Percentiles rank a stretch among this genome's conserved stretches.
Conservation (phyloP, 2,329 filamentous ascomycete genomes). For the Tolypocladium pustulatum region DNA sequence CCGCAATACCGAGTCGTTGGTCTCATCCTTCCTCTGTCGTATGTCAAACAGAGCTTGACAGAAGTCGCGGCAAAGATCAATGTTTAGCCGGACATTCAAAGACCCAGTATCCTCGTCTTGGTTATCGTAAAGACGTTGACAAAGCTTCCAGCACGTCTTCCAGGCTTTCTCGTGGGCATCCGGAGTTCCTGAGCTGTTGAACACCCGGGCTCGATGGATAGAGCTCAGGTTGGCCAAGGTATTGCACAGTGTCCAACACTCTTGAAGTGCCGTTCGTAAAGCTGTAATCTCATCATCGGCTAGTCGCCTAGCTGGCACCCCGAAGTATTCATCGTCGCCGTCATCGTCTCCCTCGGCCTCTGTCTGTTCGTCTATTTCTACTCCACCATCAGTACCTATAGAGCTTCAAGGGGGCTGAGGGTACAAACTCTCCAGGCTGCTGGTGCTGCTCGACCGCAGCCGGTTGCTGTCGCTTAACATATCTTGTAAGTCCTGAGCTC, state of each 20-base stretch:
- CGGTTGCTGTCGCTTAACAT: slow-evolving; percentile 46
- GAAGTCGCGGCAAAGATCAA: slow-evolving; percentile 85
- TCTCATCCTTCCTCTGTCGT: slow-evolving; percentile 64
- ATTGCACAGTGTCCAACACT: slow-evolving; percentile 93
- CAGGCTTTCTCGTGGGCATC: slow-evolving; percentile 80
- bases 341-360: slow-evolving; percentile 44
- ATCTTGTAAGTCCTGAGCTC: slow-evolving; percentile 73
- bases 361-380: slow-evolving; percentile 46
- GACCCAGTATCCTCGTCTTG: slow-evolving; percentile 57
- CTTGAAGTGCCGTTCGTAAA: slow-evolving; percentile 65
- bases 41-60: slow-evolving; percentile 88
- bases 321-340: slow-evolving; percentile 34
- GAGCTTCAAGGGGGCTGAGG: not conserved
- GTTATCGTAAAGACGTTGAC: slow-evolving; percentile 78
- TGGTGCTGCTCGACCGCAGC: slow-evolving; percentile 56
- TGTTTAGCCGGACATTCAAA: slow-evolving; percentile 60
- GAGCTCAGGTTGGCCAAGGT: slow-evolving; percentile 78
- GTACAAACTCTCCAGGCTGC: slow-evolving; percentile 63
- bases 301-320: slow-evolving; percentile 26
- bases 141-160: slow-evolving; percentile 90
- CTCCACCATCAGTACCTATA: not conserved
- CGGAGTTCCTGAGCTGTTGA: slow-evolving; percentile 62
- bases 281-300: slow-evolving; percentile 54
- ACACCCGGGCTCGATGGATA: slow-evolving; percentile 69
- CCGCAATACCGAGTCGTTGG: slow-evolving; percentile 73